Evolutionary conservation across 1,284 basidiomycete genomes (phyloP).

Genomic region (Agaricales sp.): DNA sequence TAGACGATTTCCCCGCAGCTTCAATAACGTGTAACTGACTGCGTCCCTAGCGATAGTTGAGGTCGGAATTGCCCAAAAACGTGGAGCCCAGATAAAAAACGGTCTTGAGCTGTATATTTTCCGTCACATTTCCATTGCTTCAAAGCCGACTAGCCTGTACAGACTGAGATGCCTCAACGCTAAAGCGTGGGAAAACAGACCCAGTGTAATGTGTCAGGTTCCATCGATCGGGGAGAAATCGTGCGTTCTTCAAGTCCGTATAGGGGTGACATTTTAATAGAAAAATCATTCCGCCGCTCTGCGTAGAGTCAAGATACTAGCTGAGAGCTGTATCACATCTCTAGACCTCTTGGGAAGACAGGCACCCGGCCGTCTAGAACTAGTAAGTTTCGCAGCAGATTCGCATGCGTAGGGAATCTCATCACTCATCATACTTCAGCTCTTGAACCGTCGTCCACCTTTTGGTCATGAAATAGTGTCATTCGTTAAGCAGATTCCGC

Average conservation of each 20-base stretch:
- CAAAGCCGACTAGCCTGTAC: slow-evolving; percentile 9
- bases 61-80: slow-evolving; percentile 50
- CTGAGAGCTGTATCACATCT: slow-evolving; percentile 58
- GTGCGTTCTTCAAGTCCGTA: slow-evolving; percentile 34
- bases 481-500: slow-evolving; percentile 51
- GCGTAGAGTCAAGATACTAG: slow-evolving; percentile 42
- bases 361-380: slow-evolving; percentile 50
- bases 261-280: too few relatives aligned
- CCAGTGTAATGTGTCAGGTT: slow-evolving; percentile 69
- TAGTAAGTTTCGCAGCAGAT: slow-evolving; percentile 26
- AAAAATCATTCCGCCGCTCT: too few relatives aligned
- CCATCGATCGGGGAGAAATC: slow-evolving; percentile 81
- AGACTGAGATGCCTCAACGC: slow-evolving; percentile 66
- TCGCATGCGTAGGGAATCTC: background rate
- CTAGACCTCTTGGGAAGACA: slow-evolving; percentile 47
- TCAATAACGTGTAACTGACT: background rate
- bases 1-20: slow-evolving; percentile 16
- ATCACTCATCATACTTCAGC: slow-evolving; percentile 24
- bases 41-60: slow-evolving; percentile 50
- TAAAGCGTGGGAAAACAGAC: slow-evolving; percentile 80
- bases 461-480: slow-evolving; percentile 62
- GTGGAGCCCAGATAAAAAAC: slow-evolving; percentile 55
- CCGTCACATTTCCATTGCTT: background rate
- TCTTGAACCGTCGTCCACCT: slow-evolving; percentile 63
- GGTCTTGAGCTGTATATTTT: slow-evolving; percentile 57